A percentile compares a stretch with the other conserved stretches of the same genome.
These are phyloP conservation scores for Mortierella sp. DNA, from an alignment of 371 early-diverging fungal species.

Conservation along the genomic window DNA sequence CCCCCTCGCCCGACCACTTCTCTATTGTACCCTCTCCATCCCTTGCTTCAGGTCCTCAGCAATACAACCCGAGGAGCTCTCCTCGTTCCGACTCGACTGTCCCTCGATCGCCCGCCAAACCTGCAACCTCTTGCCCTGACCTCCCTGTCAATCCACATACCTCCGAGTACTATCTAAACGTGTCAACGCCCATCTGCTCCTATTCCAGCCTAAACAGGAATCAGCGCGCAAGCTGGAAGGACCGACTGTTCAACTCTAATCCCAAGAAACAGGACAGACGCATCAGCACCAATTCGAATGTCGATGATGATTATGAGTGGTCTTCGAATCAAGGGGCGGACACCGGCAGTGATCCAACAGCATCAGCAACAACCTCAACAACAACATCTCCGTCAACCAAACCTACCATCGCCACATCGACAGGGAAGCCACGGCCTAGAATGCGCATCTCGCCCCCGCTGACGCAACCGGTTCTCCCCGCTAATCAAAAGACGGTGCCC, in stretches of 20 bases:
- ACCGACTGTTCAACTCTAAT: constrained; percentile 32
- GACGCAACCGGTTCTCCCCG: constrained; percentile 26
- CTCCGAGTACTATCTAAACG: not conserved
- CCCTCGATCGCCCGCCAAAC: constrained; percentile 27
- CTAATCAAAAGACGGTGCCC: constrained; percentile 26
- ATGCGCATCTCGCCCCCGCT: constrained; percentile 27
- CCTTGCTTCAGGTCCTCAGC: not conserved
- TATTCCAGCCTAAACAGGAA: constrained; percentile 12
- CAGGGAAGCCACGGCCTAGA: constrained; percentile 14
- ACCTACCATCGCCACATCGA: not conserved
- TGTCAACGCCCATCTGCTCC: not conserved
- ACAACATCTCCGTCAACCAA: not conserved
- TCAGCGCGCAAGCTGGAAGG: constrained; percentile 43
- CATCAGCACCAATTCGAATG: constrained; percentile 31
- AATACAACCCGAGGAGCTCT: not conserved
- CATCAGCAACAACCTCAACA: not conserved
- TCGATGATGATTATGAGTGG: constrained; percentile 38
- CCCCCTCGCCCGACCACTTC: constrained; percentile 2
- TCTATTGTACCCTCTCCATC: not conserved
- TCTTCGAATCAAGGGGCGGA: constrained; percentile 9
- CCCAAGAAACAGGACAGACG: constrained; percentile 19
- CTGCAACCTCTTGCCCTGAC: constrained; percentile 34
- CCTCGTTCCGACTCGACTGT: not conserved
- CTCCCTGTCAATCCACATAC: constrained; percentile 16
- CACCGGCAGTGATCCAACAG: not conserved